These are phyloP conservation scores for Aspergillus intermedius DNA, from an alignment of 2,329 filamentous ascomycete genomes.

Conservation along the genomic window DNA sequence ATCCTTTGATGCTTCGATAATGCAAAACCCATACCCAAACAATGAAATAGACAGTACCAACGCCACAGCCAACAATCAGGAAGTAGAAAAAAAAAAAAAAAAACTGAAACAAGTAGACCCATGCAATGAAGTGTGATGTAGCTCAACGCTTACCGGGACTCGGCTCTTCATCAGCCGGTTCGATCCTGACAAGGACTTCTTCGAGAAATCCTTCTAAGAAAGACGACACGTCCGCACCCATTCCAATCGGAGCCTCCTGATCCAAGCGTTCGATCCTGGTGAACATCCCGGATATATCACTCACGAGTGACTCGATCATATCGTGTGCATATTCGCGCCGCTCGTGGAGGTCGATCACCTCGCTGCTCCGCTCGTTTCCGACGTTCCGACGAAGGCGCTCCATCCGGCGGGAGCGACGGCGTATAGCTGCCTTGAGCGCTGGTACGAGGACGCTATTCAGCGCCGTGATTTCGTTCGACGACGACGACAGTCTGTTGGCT, in stretches of 20 bases:
- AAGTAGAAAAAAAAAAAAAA: not conserved
- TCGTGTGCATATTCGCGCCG: slow-evolving; percentile 74
- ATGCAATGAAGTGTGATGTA: not conserved
- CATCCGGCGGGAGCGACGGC: slow-evolving; percentile 61
- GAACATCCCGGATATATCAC: slow-evolving; percentile 75
- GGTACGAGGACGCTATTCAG: slow-evolving; percentile 88
- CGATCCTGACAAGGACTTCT: slow-evolving; percentile 85
- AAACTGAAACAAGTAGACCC: not conserved
- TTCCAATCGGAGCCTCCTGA: slow-evolving; percentile 77
- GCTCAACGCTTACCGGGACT: not conserved
- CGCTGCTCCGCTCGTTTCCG: slow-evolving; percentile 46
- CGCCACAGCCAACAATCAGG: not conserved
- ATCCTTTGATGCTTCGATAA: not conserved
- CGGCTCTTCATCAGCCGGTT: slow-evolving; percentile 53
- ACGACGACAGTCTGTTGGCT: slow-evolving; percentile 13
- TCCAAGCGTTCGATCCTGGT: slow-evolving; percentile 87
- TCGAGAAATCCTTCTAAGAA: slow-evolving; percentile 90
- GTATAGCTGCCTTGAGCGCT: slow-evolving; percentile 82
- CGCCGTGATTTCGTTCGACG: slow-evolving; percentile 66
- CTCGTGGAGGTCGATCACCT: slow-evolving; percentile 47
- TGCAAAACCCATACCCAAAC: slow-evolving; percentile 1
- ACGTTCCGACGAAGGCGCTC: slow-evolving; percentile 40
- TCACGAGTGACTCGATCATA: slow-evolving; percentile 70
- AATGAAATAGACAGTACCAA: not conserved
- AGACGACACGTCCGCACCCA: slow-evolving; percentile 83